Evolutionary conservation across 345 rosid genomes (phyloP).

Genomic region (Anastatica hierochuntica): DNA sequence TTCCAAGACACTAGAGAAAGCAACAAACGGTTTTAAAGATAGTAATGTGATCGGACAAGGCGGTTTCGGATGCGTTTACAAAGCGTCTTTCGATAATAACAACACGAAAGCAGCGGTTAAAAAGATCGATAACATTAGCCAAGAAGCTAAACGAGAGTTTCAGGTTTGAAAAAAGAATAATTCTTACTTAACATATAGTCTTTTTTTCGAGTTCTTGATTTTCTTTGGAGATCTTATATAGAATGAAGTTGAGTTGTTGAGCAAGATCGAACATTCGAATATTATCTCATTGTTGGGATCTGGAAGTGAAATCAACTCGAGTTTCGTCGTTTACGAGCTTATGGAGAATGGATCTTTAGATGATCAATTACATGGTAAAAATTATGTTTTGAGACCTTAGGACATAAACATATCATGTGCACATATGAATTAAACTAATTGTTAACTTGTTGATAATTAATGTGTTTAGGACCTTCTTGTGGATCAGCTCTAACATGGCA

Average conservation of each 20-base stretch:
- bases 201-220: background rate
- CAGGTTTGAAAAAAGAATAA: constrained; percentile 34
- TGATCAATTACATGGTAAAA: constrained; percentile 71
- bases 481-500: constrained; percentile 85
- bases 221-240: constrained; percentile 25
- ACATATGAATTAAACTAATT: constrained; percentile 5
- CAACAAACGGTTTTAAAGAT: constrained; percentile 55
- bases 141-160: constrained; percentile 64
- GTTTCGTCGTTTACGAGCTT: constrained; percentile 70
- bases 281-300: constrained; percentile 66
- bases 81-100: constrained; percentile 50
- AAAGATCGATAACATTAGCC: constrained; percentile 53
- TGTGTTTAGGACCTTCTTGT: constrained; percentile 58
- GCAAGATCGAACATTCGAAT: constrained; percentile 65
- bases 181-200: no score
- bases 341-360: constrained; percentile 88
- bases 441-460: no score
- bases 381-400: background rate
- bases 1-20: constrained; percentile 56
- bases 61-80: constrained; percentile 83
- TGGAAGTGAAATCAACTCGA: constrained; percentile 36
- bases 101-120: constrained; percentile 53
- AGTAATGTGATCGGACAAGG: constrained; percentile 64
- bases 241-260: constrained; percentile 74
- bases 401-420: constrained; percentile 9